Evolutionary conservation across 192 early-diverging fungal species (phyloP), one percentile per base, ranked within the genome.

Genomic region (Phycomyces nitens): DNA sequence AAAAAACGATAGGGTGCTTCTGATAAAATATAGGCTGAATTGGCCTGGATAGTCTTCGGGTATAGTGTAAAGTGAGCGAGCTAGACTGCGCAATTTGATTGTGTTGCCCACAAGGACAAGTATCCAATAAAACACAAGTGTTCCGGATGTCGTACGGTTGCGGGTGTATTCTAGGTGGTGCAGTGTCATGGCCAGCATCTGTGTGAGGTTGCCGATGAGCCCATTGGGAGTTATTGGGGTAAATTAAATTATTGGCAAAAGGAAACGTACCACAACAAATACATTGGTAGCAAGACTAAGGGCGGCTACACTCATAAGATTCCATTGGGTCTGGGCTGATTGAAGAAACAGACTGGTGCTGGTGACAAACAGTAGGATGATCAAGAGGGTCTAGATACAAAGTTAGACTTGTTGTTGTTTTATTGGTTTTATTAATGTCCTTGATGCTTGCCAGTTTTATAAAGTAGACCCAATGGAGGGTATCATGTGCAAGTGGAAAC

Each of bases 111-210:
- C 50, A 42, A 76, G 21, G 24, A 39, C 53, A 14, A 75, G 64
- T 43, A 86, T 60, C 83, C 83, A 85, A 54, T 76, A 85, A 21
- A 86, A 74, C 3, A 82, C 63, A 40, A 88, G 73, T 8, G 77
- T 51, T 5, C 77, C 66, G 10, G 84, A 84, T 10, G 82, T 56
- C 7, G 74, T 58, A 47, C 77, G 60, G 29, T 56, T 64, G 12
- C 66, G 41, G 16, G 53, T 69, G 41, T 65, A 69, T 15, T 69
- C 56, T 27, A 47, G 38, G 16, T 74, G 54, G 26, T 69, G 62
- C 21, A 74, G 42, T 10, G 56, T 50, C 22, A 56, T 26, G n/a
- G 60, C 71, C 12, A 72, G 42, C 11, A 73, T 26, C 66, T 69
- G 10, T 39, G 2, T 55, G 3, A 15, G 58, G 38, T 42, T 3